Evolutionary conservation across 495 filamentous ascomycete genomes (phyloP).

Genomic region (Xanthoparmelia taractica): DNA sequence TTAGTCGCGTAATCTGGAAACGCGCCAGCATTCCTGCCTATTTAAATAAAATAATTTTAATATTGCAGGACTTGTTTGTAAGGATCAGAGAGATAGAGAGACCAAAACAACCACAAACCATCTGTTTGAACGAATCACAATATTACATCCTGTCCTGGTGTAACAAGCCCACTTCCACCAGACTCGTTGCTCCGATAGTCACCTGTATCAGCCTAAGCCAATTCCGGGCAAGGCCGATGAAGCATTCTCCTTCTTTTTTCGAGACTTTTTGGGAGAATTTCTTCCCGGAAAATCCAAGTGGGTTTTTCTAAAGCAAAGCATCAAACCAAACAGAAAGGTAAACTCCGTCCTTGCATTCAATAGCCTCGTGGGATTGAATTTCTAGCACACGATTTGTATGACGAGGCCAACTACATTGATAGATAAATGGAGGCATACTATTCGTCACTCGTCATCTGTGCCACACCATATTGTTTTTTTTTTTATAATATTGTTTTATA

Average conservation of each 20-base stretch:
- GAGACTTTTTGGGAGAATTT: not conserved
- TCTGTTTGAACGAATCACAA: not conserved
- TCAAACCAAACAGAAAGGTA: too few species aligned
- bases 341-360: constrained; percentile 4
- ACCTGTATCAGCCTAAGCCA: constrained; percentile 7
- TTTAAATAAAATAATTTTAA: too few species aligned
- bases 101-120: not conserved
- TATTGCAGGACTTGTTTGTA: not conserved
- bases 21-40: not conserved
- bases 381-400: constrained; percentile 1
- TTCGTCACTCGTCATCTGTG: not conserved
- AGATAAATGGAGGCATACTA: not conserved
- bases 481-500: too few species aligned
- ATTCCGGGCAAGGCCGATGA: not conserved
- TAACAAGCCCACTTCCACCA: not conserved
- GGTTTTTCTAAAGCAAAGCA: not conserved
- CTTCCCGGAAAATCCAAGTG: not conserved
- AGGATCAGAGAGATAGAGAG: too few species aligned
- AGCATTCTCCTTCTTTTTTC: not conserved
- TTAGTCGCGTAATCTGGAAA: not conserved
- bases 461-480: not conserved
- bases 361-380: not conserved
- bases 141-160: not conserved
- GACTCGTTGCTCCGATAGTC: not conserved
- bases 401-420: not conserved